These are phyloP conservation scores for Physcia stellaris DNA, from an alignment of 495 filamentous ascomycete genomes.

Conservation along the genomic window DNA sequence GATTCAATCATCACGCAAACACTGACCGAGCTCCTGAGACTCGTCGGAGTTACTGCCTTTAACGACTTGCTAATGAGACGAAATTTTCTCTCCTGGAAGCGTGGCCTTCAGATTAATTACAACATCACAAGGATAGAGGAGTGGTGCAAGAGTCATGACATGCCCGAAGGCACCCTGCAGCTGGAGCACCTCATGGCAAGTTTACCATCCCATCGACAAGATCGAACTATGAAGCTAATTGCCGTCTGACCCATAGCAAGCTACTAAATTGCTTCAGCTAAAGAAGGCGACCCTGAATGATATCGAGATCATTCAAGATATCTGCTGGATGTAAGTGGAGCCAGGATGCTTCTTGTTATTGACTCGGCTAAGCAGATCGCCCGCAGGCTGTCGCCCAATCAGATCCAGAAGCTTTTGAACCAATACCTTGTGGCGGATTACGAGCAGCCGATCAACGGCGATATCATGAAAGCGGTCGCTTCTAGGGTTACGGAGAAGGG, in stretches of 20 bases:
- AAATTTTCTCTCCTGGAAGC: conserved; percentile 99
- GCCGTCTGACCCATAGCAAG: conserved; percentile 72
- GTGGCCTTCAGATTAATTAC: conserved; percentile 98
- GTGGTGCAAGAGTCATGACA: conserved; percentile 99
- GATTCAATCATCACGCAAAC: conserved; percentile 91
- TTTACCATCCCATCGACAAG: too few relatives aligned
- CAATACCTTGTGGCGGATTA: conserved; percentile 99
- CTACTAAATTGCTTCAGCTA: conserved; percentile 93
- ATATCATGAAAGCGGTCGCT: conserved; percentile 99
- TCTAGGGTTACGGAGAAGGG: conserved; percentile 97
- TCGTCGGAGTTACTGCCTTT: conserved; percentile 97
- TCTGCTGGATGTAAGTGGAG: conserved; percentile 90
- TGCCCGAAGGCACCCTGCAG: conserved; percentile 96
- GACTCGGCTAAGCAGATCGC: neutral
- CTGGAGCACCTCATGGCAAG: conserved; percentile 94
- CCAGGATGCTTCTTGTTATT: neutral
- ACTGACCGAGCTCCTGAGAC: conserved; percentile 78
- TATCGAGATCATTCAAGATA: conserved; percentile 99
- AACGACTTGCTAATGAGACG: conserved; percentile 96
- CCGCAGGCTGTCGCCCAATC: conserved; percentile 82
- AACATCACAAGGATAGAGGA: conserved; percentile 99
- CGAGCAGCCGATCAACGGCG: conserved; percentile 97
- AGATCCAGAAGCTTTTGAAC: conserved; percentile 97
- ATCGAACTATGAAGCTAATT: too few relatives aligned
- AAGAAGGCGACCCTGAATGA: conserved; percentile 99